A percentile compares a stretch with the other conserved stretches of the same genome.
Evolutionary conservation across 768 basidiomycete genomes (phyloP).

Genomic region (Lactarius deliciosus): DNA sequence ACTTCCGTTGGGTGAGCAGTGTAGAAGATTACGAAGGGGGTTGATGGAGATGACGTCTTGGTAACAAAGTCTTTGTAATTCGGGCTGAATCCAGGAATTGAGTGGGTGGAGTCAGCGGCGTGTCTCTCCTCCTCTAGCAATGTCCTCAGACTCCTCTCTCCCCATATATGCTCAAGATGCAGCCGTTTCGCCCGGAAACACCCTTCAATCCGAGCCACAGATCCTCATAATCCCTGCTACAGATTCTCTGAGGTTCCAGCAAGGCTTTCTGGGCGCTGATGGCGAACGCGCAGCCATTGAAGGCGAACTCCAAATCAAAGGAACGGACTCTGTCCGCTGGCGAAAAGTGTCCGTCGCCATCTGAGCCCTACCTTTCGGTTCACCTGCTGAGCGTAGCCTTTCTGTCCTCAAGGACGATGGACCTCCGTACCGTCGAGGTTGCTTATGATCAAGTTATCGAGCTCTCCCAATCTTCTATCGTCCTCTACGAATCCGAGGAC

Average conservation of each 20-base stretch:
- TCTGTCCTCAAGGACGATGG: slow-evolving; percentile 50
- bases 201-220: slow-evolving; percentile 45
- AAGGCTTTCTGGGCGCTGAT: slow-evolving; percentile 81
- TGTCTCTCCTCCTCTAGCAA: background rate
- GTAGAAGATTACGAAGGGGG: no score
- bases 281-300: slow-evolving; percentile 81
- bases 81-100: no score
- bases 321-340: slow-evolving; percentile 49
- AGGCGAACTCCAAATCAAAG: slow-evolving; percentile 86
- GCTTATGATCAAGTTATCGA: slow-evolving; percentile 65
- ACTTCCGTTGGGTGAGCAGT: no score
- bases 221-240: slow-evolving; percentile 72
- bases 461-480: slow-evolving; percentile 55
- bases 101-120: no score
- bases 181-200: background rate
- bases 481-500: slow-evolving; percentile 50
- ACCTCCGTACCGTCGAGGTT: slow-evolving; percentile 64
- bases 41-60: no score
- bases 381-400: slow-evolving; percentile 27
- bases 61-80: no score
- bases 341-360: slow-evolving; percentile 70
- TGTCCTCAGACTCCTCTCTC: slow-evolving; percentile 21
- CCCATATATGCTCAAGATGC: slow-evolving; percentile 26
- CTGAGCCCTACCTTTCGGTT: slow-evolving; percentile 16
- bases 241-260: slow-evolving; percentile 77